A percentile compares a stretch with the other conserved stretches of the same genome.
These are phyloP conservation scores for Arachis monticola DNA, from an alignment of 331 rosid species.

Conservation along the genomic window DNA sequence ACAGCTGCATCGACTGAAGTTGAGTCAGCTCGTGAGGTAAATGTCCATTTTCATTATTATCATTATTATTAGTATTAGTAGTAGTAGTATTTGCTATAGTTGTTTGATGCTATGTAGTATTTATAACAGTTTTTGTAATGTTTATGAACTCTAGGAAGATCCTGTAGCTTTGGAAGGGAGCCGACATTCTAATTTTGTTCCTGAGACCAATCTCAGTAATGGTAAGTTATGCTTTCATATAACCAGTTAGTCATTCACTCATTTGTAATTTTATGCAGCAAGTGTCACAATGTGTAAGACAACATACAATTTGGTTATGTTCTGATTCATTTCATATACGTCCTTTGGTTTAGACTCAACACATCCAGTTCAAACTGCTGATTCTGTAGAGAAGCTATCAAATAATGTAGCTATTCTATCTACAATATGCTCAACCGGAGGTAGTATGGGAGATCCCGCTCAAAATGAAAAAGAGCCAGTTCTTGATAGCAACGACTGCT, in stretches of 20 bases:
- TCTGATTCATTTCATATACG: constrained; percentile 32
- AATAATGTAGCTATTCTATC: constrained; percentile 33
- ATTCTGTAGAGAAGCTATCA: constrained; percentile 35
- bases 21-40: constrained; percentile 41
- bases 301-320: background rate
- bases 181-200: background rate
- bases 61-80: too few species aligned
- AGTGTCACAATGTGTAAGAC: background rate
- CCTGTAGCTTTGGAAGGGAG: constrained; percentile 28
- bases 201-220: constrained; percentile 6
- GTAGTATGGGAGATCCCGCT: constrained; percentile 22
- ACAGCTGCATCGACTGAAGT: constrained; percentile 25
- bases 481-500: constrained; percentile 25
- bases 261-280: constrained; percentile 6
- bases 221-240: constrained; percentile 37
- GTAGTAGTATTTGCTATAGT: background rate
- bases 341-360: constrained; percentile 34
- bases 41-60: constrained; percentile 16
- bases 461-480: constrained; percentile 36
- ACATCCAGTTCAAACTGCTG: constrained; percentile 28
- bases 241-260: background rate
- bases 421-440: constrained; percentile 23
- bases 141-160: constrained; percentile 38
- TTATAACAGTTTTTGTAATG: constrained; percentile 20
- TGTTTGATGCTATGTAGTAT: background rate